These are phyloP conservation scores for Capsicum rhomboideum DNA, from an alignment of 257 asterid species.

Conservation along the genomic window DNA sequence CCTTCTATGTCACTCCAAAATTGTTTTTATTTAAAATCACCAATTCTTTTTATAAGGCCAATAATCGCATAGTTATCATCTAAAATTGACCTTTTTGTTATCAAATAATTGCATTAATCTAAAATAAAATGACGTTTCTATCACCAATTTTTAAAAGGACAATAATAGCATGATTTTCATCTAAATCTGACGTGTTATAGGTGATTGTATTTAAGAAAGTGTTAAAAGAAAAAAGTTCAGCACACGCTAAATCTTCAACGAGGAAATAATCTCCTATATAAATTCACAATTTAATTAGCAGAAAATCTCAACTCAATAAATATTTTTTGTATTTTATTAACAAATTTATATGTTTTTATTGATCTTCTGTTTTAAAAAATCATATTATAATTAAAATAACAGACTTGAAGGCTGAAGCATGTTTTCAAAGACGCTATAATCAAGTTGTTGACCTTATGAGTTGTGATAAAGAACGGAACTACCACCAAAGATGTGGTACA, in stretches of 20 bases:
- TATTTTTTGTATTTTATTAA: not conserved
- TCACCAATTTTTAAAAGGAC: not conserved
- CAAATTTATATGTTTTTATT: not conserved
- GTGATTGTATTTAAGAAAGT: not conserved
- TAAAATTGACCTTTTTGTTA: not conserved
- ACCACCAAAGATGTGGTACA: no score
- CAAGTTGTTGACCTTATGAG: not conserved
- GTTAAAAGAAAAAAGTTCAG: no score
- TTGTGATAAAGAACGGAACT: not conserved
- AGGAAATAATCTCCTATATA: no score
- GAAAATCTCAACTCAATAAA: not conserved
- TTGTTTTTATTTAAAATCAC: not conserved
- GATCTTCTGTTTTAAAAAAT: not conserved
- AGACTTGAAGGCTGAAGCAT: not conserved
- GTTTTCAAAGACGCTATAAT: not conserved
- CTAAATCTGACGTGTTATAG: not conserved
- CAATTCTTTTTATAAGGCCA: not conserved
- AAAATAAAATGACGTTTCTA: not conserved
- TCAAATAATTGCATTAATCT: not conserved
- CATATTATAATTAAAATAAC: not conserved
- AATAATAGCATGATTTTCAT: not conserved
- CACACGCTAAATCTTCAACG: no score
- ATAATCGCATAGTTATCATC: not conserved
- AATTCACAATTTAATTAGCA: no score
- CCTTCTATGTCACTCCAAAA: not conserved